A percentile compares a stretch with the other conserved stretches of the same genome.
These are phyloP conservation scores for Pythium grandisporangium DNA, from an alignment of 352 stramenopile species.

Conservation along the genomic window DNA sequence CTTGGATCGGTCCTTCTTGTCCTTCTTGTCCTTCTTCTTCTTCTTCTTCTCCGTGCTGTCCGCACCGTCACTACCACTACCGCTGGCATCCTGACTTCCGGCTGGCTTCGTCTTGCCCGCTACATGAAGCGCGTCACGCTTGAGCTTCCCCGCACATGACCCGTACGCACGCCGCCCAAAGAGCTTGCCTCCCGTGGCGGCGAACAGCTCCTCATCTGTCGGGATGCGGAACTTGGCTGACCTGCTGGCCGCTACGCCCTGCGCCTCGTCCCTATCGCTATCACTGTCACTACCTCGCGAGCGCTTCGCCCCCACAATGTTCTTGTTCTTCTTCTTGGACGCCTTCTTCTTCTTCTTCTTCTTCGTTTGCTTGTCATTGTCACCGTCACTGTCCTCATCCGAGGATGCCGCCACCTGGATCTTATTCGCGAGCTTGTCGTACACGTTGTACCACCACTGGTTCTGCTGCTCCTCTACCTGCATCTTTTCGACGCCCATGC, in stretches of 20 bases:
- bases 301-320: conserved; percentile 18
- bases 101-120: conserved; percentile 8
- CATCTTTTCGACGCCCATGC: conserved; percentile 81
- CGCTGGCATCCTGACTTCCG: not conserved
- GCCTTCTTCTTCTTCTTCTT: conserved; percentile 40
- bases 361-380: conserved; percentile 39
- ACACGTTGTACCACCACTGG: conserved; percentile 87
- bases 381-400: conserved; percentile 29
- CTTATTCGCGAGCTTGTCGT: conserved; percentile 82
- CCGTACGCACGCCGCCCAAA: conserved; percentile 93
- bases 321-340: conserved; percentile 26
- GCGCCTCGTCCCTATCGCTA: conserved; percentile 22
- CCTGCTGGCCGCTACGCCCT: conserved; percentile 1
- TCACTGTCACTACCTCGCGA: conserved; percentile 12
- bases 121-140: conserved; percentile 58
- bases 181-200: conserved; percentile 91
- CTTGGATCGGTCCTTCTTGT: no score
- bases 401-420: conserved; percentile 71
- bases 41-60: conserved; percentile 2
- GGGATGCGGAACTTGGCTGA: conserved; percentile 52
- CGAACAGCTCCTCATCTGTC: conserved; percentile 95
- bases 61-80: not conserved
- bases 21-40: conserved; percentile 20
- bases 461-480: conserved; percentile 54
- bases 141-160: conserved; percentile 81